Percentiles rank a stretch among this genome's conserved stretches.
Evolutionary conservation across 495 filamentous ascomycete genomes (phyloP).

Genomic region (Bathelium albidoporum): DNA sequence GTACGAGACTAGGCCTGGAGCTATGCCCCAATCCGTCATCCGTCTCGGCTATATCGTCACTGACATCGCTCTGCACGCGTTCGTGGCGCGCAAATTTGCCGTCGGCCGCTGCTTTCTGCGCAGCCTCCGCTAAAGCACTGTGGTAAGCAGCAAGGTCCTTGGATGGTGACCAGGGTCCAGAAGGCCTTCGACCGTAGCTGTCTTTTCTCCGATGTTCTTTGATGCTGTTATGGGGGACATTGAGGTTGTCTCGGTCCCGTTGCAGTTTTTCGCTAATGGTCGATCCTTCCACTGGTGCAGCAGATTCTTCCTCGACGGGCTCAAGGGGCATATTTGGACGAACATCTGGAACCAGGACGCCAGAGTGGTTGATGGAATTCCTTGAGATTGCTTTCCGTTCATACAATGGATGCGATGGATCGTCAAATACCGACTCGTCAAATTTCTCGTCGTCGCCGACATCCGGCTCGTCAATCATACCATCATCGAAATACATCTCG

Average conservation of each 20-base stretch:
- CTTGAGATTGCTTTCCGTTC: conserved; percentile 8
- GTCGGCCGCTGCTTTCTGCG: conserved; percentile 59
- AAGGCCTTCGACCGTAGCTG: not conserved
- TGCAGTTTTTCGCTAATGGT: not conserved
- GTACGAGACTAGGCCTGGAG: conserved; percentile 30
- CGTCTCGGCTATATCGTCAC: conserved; percentile 20
- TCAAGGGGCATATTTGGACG: conserved; percentile 11
- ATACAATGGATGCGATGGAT: conserved; percentile 20
- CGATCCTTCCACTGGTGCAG: not conserved
- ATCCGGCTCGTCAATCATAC: conserved; percentile 25
- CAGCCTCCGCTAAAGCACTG: conserved; percentile 68
- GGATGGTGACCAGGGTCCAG: not conserved
- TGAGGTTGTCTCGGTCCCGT: not conserved
- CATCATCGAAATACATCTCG: conserved; percentile 30
- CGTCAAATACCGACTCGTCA: conserved; percentile 28
- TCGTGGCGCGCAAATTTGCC: conserved; percentile 52
- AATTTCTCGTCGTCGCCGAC: conserved; percentile 17
- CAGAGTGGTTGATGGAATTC: conserved; percentile 6
- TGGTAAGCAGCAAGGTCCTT: conserved; percentile 47
- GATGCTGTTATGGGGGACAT: conserved; percentile 1
- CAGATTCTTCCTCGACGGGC: not conserved
- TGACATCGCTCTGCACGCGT: conserved; percentile 28
- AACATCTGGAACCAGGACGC: conserved; percentile 6
- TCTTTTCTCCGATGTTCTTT: not conserved
- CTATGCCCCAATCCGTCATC: conserved; percentile 17